Base-by-base conservation (phyloP, 1,139 yeast genomes). In the Geotrichum siamense region DNA sequence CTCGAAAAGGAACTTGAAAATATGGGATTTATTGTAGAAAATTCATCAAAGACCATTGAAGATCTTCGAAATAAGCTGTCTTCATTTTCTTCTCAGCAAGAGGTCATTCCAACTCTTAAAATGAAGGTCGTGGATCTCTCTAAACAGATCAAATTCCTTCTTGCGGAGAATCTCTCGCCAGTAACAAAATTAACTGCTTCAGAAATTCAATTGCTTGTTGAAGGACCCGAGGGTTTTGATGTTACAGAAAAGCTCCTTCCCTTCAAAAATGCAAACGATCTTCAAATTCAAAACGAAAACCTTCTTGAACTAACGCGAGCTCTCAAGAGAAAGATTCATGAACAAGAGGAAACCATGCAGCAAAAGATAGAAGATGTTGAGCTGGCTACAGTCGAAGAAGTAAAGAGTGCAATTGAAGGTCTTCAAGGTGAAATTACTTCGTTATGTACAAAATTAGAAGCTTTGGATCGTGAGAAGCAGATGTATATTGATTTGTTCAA, bases 231-330 rank as follows among this genome's bases (percentile, higher is more conserved):
- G 17, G 56, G 55, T 20, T 55, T 53, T 5, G 76, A 71, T 47
- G 84, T 91, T 13, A 71, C 87, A 3, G 81, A 82, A 43, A 72
- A 94, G 48, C 67, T 91, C 40, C 79, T 86, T 1, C 73, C 77
- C 6, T 89, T 89, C 63, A 73, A 71, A 41, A 74, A 73, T 55
- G 72, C 83, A 15, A 66, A 73, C 22, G 94, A 84, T 43, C 68
- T 89, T 45, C 83, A 85, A 57, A 67, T 72, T 48, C 82, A 79
- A 61, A 91, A 91, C 59, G 78, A 79, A 53, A 82, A 83, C 44
- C 70, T 89, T 30, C 64, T 87, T 23, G 66, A 70, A 30, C 75
- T 82, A 1, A 77, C 83, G 0, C 71, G 96, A 49, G 75, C 75
- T 43, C 68, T 89, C 27, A 89, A 91, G 8, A 69, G 72, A 41